phyloP scores from a whole-genome alignment of 2,329 filamentous ascomycete species.

The Blumeria graminis region DNA sequence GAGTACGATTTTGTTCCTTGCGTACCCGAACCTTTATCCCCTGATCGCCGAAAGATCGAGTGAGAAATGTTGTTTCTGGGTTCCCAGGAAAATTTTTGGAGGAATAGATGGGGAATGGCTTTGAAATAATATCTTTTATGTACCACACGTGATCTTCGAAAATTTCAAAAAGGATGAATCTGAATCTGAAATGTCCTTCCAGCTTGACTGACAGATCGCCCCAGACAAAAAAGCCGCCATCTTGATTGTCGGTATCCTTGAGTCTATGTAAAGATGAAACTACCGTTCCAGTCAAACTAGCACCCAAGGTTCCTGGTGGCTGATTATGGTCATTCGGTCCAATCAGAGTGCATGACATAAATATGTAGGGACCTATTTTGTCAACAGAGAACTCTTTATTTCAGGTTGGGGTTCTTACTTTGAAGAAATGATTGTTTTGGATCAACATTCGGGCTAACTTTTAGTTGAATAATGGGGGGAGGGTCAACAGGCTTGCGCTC shows the following conservation, averaged over 20 bases:
- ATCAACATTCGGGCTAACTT: constrained; percentile 23
- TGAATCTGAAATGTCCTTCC: constrained; percentile 46
- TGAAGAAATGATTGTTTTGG: constrained; percentile 24
- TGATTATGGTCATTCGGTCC: constrained; percentile 19
- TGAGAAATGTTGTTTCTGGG: constrained; percentile 59
- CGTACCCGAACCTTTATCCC: constrained; percentile 61
- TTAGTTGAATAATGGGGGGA: constrained; percentile 58
- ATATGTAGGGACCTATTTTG: constrained; percentile 22
- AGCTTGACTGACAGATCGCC: constrained; percentile 61
- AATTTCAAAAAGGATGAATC: constrained; percentile 59
- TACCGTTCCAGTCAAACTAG: constrained; percentile 42
- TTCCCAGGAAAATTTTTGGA: constrained; percentile 57
- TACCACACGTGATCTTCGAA: constrained; percentile 14
- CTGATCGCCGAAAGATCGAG: constrained; percentile 65
- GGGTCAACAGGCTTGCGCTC: constrained; percentile 76
- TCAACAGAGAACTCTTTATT: not conserved
- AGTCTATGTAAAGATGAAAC: constrained; percentile 63
- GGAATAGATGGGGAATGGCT: constrained; percentile 40
- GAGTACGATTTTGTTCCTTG: constrained; percentile 45
- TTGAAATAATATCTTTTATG: constrained; percentile 25
- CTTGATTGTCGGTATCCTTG: constrained; percentile 53
- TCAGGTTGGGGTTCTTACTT: constrained; percentile 23
- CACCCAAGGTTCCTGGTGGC: constrained; percentile 18
- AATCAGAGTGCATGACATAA: constrained; percentile 22
- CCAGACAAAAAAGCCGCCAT: constrained; percentile 79